These are phyloP conservation scores for Backusella westeae DNA, from an alignment of 192 early-diverging fungal species.

Conservation along the genomic window DNA sequence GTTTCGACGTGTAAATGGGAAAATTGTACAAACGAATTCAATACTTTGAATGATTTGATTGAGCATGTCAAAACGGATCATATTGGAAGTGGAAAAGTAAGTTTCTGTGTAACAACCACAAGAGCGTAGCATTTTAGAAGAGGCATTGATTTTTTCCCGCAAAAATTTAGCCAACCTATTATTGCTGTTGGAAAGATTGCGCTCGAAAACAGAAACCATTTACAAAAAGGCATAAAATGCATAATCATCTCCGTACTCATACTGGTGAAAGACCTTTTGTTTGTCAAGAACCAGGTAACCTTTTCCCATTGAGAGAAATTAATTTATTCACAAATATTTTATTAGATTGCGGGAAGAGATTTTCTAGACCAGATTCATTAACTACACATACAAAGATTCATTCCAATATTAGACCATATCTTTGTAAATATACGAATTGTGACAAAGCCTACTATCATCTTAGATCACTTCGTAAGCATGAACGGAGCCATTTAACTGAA, in stretches of 20 bases:
- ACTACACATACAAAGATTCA: slow-evolving; percentile 66
- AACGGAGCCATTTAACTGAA: slow-evolving; percentile 39
- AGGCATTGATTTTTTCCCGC: not conserved
- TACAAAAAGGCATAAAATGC: slow-evolving; percentile 69
- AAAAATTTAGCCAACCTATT: slow-evolving; percentile 40
- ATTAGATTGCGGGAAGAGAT: slow-evolving; percentile 64
- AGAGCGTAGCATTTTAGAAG: not conserved
- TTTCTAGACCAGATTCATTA: slow-evolving; percentile 75
- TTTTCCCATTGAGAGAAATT: not conserved
- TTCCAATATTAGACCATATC: slow-evolving; percentile 54
- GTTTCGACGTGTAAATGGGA: slow-evolving; percentile 49
- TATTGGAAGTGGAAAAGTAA: slow-evolving; percentile 58
- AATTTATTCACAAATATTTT: not conserved
- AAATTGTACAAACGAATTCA: slow-evolving; percentile 44
- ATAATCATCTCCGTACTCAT: slow-evolving; percentile 72
- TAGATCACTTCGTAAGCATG: slow-evolving; percentile 61
- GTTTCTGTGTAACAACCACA: not conserved
- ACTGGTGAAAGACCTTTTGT: slow-evolving; percentile 77
- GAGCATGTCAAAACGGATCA: slow-evolving; percentile 50
- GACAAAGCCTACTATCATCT: slow-evolving; percentile 62
- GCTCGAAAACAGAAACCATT: slow-evolving; percentile 61
- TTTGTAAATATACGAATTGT: slow-evolving; percentile 32
- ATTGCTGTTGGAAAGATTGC: slow-evolving; percentile 52
- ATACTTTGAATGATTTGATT: slow-evolving; percentile 45
- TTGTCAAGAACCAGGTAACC: slow-evolving; percentile 49